A percentile compares a stretch with the other conserved stretches of the same genome.
Evolutionary conservation across 768 basidiomycete genomes (phyloP).

Genomic region (Serendipita indica): DNA sequence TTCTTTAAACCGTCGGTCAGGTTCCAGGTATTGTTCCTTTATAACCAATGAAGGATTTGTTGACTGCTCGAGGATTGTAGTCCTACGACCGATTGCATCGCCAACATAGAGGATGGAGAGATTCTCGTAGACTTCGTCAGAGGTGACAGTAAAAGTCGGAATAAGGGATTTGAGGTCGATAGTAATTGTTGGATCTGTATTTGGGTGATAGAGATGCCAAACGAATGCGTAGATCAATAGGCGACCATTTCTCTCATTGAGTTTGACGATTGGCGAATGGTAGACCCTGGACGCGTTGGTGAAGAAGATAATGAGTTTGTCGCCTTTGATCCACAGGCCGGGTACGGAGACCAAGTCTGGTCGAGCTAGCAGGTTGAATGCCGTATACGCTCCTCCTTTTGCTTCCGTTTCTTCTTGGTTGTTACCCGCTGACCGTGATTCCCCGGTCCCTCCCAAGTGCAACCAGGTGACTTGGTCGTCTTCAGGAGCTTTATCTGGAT

Average conservation of each 20-base stretch:
- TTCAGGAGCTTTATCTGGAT: background rate
- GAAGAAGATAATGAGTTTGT: background rate
- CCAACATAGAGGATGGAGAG: background rate
- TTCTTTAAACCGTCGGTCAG: background rate
- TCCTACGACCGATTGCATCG: background rate
- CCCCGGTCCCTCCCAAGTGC: background rate
- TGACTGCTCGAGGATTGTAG: background rate
- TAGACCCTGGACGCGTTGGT: background rate
- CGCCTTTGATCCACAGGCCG: background rate
- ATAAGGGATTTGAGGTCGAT: background rate
- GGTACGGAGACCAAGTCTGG: background rate
- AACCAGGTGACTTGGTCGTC: background rate
- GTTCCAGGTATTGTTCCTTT: background rate
- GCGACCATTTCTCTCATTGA: background rate
- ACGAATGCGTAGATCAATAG: background rate
- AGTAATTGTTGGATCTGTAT: background rate
- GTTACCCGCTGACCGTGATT: background rate
- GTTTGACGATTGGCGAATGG: background rate
- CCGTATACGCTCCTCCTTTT: background rate
- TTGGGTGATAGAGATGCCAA: background rate
- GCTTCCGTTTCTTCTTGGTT: background rate
- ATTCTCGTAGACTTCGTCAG: background rate
- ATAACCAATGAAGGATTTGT: background rate
- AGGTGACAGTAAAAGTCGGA: background rate
- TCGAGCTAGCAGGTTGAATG: background rate